These are phyloP conservation scores for Sporothrix schenckii DNA, from an alignment of 2,329 filamentous ascomycete genomes.

Conservation along the genomic window DNA sequence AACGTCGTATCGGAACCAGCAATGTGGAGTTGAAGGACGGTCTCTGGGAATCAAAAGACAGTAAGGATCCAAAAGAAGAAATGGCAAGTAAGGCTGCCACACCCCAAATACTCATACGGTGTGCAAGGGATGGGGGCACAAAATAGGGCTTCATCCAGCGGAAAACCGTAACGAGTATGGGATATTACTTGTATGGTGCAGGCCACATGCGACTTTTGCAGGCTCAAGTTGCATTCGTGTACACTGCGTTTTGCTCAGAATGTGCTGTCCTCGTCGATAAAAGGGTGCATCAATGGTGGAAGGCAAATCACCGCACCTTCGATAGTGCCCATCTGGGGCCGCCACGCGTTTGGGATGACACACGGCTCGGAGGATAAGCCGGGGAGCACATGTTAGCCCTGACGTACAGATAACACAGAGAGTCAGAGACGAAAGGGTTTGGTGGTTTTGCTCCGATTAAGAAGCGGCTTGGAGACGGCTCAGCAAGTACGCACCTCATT, in stretches of 20 bases:
- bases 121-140: background rate
- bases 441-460: background rate
- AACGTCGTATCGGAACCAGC: constrained; percentile 14
- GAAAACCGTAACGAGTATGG: background rate
- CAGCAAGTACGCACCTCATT: background rate
- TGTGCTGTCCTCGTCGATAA: too few relatives aligned
- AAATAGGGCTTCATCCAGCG: background rate
- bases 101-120: background rate
- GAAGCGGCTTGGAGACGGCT: constrained; percentile 23
- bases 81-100: background rate
- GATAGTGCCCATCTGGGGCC: constrained; percentile 20
- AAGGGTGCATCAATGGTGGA: background rate
- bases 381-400: constrained; percentile 4
- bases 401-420: background rate
- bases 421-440: background rate
- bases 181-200: background rate
- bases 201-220: background rate
- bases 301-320: constrained; percentile 6
- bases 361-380: constrained; percentile 24
- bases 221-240: background rate
- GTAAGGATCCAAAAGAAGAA: background rate
- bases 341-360: background rate
- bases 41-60: constrained; percentile 17
- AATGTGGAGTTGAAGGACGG: background rate
- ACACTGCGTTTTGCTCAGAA: background rate